Base-by-base conservation (phyloP, 1,284 basidiomycete genomes). In the Volvariella volvacea region DNA sequence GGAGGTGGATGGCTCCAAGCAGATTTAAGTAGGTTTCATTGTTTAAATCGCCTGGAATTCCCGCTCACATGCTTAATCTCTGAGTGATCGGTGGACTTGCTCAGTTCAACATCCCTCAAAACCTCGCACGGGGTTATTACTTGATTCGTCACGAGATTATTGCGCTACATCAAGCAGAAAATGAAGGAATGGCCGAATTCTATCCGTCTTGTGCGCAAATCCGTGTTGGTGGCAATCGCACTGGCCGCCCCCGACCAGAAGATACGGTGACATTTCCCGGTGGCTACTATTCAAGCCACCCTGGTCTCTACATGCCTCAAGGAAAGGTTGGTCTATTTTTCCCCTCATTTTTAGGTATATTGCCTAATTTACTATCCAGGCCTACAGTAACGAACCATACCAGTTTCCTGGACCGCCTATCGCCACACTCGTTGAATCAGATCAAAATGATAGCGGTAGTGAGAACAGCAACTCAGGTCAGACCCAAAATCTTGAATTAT, bases 111-210 rank as follows among this genome's bases (percentile, higher is more conserved):
- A 88, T 43, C 84, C 84, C 1, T 45, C 55, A 16, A 71, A n/a
- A 65, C 45, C 62, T 88, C 45, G 65, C 70, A 1, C 57, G 80
- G 0, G 85, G 85, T 1, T 65, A 77, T 53, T 88, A 88, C 57
- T 68, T 88, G 46, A 59, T 88, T 50, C 79, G 85, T 2, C 76
- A 82, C 56, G 84, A 88, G 61, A 74, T 88, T 57, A 80, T 88
- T 56, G 76, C 79, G 4, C 73, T 87, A 12, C 85, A 88, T 50
- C 66, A 75, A 31, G 85, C 72, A 12, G 57, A 55, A 39, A 47
- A 55, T 1, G 2, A 41, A 0, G 75, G 76, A 4, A 78, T 78
- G 14, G 83, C 80, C 14, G 83, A 87, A 61, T 86, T 83, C 66
- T 88, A 87, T 57, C 77, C 78, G 0, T 76, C 72, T n/a, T 88